Evolutionary conservation across 2,329 filamentous ascomycete genomes (phyloP), one percentile per base, ranked within the genome.

Genomic region (Myriangium duriaei): DNA sequence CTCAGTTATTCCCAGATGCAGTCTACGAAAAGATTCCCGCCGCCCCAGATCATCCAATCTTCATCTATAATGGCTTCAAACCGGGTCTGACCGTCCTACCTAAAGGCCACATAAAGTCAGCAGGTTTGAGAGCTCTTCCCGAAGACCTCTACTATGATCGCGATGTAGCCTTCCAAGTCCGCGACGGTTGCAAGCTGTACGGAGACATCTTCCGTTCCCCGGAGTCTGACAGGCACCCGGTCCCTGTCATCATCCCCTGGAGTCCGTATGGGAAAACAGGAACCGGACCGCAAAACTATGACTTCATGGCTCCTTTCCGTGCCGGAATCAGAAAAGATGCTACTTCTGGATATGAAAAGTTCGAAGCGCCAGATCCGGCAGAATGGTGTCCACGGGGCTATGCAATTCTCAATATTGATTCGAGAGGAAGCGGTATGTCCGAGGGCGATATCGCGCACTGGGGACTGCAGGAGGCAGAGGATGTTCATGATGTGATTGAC

Each of bases 201-300:
- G 53, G 52, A n/a, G 64, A 68, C 33, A 54, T 68, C 26, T 67
- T 63, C 42, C 55, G 64, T 4, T n/a, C 21, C n/a, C 9, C 17
- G 13, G 19, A 39, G 45, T 11, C 34, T n/a, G 48, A 49, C 34
- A 17, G 19, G 3, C 9, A 7, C 6, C 21, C 7, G 7, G 47
- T 66, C 1, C 64, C 66, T 2, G 64, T 62, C 1, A 49, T 68
- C 15, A 44, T 69, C 1, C 54, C 53, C 34, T 69, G 62, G 62
- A 59, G 55, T 5, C 58, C 56, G 11, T 68, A 62, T 41, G 65
- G 65, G 13, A 68, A 69, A 44, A 59, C 62, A 40, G 63, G 58
- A 38, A 45, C 19, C 14, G 35, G 35, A 16, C 11, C 18, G 7
- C 9, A 6, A n/a, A 21, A 7, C 16, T 32, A 13, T 4, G 11